These are phyloP conservation scores for Gossypium anomalum DNA, from an alignment of 345 rosid genomes.

Conservation along the genomic window DNA sequence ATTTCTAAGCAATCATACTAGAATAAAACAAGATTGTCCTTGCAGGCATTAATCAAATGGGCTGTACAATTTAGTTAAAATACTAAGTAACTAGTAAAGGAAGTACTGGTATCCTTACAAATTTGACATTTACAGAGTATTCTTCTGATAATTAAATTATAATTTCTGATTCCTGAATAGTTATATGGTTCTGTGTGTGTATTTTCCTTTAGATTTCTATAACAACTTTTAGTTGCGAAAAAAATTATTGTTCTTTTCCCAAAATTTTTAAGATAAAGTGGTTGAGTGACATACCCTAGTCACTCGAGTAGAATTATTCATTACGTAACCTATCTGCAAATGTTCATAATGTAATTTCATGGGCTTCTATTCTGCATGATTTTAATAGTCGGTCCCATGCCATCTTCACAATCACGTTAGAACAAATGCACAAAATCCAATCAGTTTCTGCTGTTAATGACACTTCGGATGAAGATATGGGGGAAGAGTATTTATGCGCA, in stretches of 20 bases:
- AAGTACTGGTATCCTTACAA: not conserved
- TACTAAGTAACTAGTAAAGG: not conserved
- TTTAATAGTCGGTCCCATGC: constrained; percentile 81
- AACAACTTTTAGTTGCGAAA: constrained; percentile 5
- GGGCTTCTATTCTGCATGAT: constrained; percentile 32
- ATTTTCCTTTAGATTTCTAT: not conserved
- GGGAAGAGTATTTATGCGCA: constrained; percentile 69
- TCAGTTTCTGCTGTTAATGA: constrained; percentile 40
- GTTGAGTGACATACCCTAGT: constrained; percentile 6
- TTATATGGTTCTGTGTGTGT: not conserved
- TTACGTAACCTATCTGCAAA: constrained; percentile 9
- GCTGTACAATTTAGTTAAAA: constrained; percentile 4
- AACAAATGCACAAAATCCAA: constrained; percentile 59
- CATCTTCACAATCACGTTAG: constrained; percentile 85
- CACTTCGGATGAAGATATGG: constrained; percentile 47
- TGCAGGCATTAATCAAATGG: not conserved
- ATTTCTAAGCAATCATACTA: not conserved
- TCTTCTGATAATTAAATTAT: not conserved
- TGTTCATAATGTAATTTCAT: constrained; percentile 24
- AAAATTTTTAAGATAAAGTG: not conserved
- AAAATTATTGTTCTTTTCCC: not conserved
- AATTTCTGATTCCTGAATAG: constrained; percentile 2
- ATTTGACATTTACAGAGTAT: constrained; percentile 1
- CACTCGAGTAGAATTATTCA: constrained; percentile 10
- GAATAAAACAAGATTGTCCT: not conserved